phyloP scores from a whole-genome alignment of 106 monocot species.

The Posidonia australis region DNA sequence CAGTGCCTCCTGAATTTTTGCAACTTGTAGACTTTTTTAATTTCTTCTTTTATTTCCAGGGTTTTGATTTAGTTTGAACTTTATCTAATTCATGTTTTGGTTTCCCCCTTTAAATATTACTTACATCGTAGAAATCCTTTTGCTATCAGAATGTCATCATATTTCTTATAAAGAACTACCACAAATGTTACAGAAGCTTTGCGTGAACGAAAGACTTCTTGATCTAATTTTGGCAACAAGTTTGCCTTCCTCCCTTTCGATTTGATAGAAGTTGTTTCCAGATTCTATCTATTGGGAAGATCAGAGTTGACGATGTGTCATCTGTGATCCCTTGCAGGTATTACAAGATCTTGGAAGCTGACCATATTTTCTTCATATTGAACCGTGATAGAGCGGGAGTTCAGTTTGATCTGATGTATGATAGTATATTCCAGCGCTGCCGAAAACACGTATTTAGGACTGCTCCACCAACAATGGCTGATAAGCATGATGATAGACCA shows the following conservation, averaged over 20 bases:
- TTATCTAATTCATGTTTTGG: neutral
- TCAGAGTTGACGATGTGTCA: no score
- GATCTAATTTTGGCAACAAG: no score
- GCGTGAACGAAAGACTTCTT: no score
- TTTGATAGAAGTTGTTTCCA: no score
- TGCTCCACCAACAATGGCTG: conserved; percentile 39
- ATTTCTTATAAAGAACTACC: neutral
- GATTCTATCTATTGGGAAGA: no score
- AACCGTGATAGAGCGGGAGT: conserved; percentile 88
- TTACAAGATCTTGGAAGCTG: conserved; percentile 85
- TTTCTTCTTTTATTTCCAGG: neutral
- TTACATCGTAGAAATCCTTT: neutral
- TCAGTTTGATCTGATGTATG: conserved; percentile 81
- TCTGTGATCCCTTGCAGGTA: conserved; percentile 50
- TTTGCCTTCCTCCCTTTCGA: no score
- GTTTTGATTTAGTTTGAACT: neutral
- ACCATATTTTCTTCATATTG: conserved; percentile 69
- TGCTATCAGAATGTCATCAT: neutral
- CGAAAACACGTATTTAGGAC: conserved; percentile 65
- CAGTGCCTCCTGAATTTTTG: neutral
- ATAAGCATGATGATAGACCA: conserved; percentile 12
- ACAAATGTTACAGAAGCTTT: no score
- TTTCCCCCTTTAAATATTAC: neutral
- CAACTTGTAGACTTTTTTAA: neutral
- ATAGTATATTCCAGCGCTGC: conserved; percentile 70